Evolutionary conservation across 2,329 filamentous ascomycete genomes (phyloP).

Genomic region (Aspergillus persii): DNA sequence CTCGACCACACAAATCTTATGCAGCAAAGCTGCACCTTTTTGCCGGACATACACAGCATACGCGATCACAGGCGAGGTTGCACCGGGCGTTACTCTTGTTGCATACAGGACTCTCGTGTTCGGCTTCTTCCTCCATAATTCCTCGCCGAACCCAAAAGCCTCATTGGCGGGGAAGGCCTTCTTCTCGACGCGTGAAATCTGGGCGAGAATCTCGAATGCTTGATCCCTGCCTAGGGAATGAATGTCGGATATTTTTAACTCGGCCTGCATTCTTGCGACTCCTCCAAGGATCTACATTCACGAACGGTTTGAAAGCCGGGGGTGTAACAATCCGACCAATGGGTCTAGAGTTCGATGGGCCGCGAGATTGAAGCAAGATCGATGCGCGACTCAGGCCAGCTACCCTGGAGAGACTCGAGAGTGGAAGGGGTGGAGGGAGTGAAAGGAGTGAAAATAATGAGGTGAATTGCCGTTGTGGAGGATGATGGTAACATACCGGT

Average conservation of each 20-base stretch:
- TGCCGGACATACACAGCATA: conserved; percentile 50
- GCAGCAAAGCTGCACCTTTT: conserved; percentile 47
- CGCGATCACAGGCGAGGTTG: conserved; percentile 34
- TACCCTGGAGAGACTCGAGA: no score
- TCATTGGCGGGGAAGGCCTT: conserved; percentile 53
- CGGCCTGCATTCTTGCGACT: conserved; percentile 24
- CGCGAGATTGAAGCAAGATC: not conserved
- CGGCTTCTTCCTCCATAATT: conserved; percentile 48
- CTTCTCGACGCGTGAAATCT: conserved; percentile 45
- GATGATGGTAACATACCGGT: no score
- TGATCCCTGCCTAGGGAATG: conserved; percentile 36
- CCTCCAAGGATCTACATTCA: conserved; percentile 22
- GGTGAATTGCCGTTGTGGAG: no score
- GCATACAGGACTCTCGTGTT: conserved; percentile 46
- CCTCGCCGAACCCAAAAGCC: conserved; percentile 47
- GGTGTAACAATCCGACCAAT: conserved; percentile 23
- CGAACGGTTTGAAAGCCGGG: conserved; percentile 6
- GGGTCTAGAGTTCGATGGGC: not conserved
- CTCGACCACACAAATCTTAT: conserved; percentile 53
- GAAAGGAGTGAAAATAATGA: no score
- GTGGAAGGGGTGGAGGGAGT: no score
- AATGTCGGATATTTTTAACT: conserved; percentile 34
- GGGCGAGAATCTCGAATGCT: conserved; percentile 35
- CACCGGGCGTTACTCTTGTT: conserved; percentile 17
- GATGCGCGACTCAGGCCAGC: not conserved